These are phyloP conservation scores for Platanthera guangdongensis DNA, from an alignment of 106 monocot genomes.

Conservation along the genomic window DNA sequence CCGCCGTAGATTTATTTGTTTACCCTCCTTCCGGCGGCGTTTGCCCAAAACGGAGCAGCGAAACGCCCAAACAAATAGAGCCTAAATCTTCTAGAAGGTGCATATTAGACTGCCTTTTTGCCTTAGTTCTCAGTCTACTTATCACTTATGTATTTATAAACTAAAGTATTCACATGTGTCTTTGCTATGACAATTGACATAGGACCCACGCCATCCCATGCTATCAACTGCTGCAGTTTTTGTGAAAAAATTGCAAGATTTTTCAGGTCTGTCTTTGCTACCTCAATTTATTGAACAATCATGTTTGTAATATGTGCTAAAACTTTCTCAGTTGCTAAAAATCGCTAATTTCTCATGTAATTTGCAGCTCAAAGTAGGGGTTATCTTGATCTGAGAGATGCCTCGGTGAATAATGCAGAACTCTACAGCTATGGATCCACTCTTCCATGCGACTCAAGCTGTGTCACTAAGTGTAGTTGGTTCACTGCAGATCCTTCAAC, in stretches of 20 bases:
- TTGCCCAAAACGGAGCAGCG: too few relatives aligned
- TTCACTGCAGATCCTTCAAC: conserved; percentile 76
- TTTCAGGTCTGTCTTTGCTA: conserved; percentile 47
- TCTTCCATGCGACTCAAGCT: conserved; percentile 65
- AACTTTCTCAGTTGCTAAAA: neutral
- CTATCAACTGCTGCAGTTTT: conserved; percentile 56
- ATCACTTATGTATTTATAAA: neutral
- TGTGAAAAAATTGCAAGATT: conserved; percentile 60
- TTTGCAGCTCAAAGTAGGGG: conserved; percentile 69
- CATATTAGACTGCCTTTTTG: neutral
- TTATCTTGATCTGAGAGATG: conserved; percentile 59
- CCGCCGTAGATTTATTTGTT: too few relatives aligned
- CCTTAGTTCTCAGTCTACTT: neutral
- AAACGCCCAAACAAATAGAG: too few relatives aligned
- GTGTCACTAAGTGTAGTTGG: conserved; percentile 59
- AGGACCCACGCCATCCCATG: conserved; percentile 54
- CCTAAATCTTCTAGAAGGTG: neutral
- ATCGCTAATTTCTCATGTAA: neutral
- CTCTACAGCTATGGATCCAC: conserved; percentile 70
- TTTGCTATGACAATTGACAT: neutral
- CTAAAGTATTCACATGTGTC: neutral
- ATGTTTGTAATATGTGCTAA: neutral
- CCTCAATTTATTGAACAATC: neutral
- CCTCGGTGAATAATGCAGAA: conserved; percentile 13
- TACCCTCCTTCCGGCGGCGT: too few relatives aligned